Conservation (phyloP, 352 stramenopile species). For the Phytophthora colocasiae region DNA sequence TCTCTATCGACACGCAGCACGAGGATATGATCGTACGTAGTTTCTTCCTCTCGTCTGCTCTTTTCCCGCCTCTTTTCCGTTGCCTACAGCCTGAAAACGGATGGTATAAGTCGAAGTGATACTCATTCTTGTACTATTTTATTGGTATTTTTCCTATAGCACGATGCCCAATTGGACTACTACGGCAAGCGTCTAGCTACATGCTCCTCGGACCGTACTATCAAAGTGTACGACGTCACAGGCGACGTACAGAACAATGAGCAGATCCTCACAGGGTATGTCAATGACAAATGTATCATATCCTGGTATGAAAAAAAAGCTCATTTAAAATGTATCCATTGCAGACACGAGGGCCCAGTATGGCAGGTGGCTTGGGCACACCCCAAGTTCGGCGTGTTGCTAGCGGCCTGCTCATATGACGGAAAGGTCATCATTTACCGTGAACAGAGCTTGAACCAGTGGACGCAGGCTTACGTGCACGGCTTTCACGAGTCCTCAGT, state of each 20-base stretch:
- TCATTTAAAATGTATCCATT: conserved; percentile 2
- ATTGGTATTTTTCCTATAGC: conserved; percentile 57
- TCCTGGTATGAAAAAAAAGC: background rate
- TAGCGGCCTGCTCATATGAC: conserved; percentile 98
- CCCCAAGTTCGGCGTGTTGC: conserved; percentile 96
- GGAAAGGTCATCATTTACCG: conserved; percentile 97
- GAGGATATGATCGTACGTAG: conserved; percentile 95
- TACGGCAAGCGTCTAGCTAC: conserved; percentile 99
- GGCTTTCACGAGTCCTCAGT: conserved; percentile 91
- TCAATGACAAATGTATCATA: conserved; percentile 4
- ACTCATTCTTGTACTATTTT: too few species aligned
- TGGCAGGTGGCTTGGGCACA: conserved; percentile 99
- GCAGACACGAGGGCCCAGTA: conserved; percentile 96
- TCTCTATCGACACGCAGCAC: conserved; percentile 97
- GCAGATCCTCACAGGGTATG: conserved; percentile 84
- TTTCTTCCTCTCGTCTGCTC: background rate
- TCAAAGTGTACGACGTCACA: conserved; percentile 97
- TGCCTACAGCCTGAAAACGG: conserved; percentile 14
- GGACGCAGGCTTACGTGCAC: conserved; percentile 93
- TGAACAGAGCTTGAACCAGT: conserved; percentile 94
- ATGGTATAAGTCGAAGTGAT: background rate
- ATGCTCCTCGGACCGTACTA: conserved; percentile 97
- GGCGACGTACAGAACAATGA: conserved; percentile 92
- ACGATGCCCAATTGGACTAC: conserved; percentile 99
- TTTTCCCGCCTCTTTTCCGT: background rate